Evolutionary conservation across 305 asterid genomes (phyloP).

Genomic region (Coffea humblotiana): DNA sequence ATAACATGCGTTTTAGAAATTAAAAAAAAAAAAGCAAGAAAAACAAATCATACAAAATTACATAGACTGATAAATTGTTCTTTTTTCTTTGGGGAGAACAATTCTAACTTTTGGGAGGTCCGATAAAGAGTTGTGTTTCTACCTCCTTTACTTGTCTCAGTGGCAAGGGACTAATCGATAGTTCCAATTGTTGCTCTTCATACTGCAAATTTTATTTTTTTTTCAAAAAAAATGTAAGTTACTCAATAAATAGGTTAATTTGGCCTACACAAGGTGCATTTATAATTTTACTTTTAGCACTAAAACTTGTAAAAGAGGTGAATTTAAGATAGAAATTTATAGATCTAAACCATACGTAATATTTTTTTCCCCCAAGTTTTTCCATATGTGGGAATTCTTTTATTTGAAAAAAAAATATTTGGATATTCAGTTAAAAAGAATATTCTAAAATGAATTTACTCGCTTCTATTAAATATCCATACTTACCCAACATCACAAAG

Average conservation of each 20-base stretch:
- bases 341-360: background rate
- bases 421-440: background rate
- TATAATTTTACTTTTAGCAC: no score
- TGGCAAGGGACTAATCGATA: slow-evolving; percentile 19
- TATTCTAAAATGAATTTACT: background rate
- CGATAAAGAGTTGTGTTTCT: slow-evolving; percentile 49
- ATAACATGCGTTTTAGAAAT: background rate
- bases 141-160: slow-evolving; percentile 32
- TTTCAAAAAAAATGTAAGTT: background rate
- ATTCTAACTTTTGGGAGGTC: slow-evolving; percentile 32
- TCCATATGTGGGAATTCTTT: background rate
- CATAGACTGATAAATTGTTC: background rate
- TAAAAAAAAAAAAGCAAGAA: background rate
- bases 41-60: background rate
- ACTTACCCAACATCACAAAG: no score
- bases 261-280: no score
- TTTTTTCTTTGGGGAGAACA: no score
- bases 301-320: no score
- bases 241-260: no score
- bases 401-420: no score
- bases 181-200: slow-evolving; percentile 23
- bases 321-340: no score
- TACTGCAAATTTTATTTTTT: slow-evolving; percentile 17
- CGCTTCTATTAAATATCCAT: no score
- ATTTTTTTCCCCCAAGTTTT: background rate